Percentiles rank a stretch among this genome's conserved stretches.
These are phyloP conservation scores for Mrakia frigida DNA, from an alignment of 768 basidiomycete species.

Conservation along the genomic window DNA sequence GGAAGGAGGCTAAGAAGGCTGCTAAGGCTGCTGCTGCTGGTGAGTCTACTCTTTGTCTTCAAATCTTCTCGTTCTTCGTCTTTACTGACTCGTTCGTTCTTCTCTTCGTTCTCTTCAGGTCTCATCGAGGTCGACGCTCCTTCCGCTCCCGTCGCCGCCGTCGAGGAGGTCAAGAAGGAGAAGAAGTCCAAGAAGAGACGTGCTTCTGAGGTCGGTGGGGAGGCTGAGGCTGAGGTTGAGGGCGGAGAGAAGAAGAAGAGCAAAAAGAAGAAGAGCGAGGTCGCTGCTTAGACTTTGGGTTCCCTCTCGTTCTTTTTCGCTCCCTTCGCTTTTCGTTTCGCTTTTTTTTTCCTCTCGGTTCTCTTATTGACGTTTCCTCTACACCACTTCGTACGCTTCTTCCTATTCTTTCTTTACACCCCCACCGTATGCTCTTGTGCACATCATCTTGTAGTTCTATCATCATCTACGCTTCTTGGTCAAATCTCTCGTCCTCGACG, in stretches of 20 bases:
- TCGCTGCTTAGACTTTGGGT: conserved; percentile 15
- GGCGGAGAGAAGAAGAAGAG: conserved; percentile 41
- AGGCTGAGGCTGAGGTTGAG: conserved; percentile 34
- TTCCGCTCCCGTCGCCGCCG: background rate
- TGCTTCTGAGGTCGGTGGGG: conserved; percentile 38
- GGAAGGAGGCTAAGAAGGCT: conserved; percentile 48
- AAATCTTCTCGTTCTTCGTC: background rate
- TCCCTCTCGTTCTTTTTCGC: conserved; percentile 28
- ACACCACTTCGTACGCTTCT: background rate
- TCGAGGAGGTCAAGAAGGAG: conserved; percentile 32
- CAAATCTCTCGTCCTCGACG: too few relatives aligned
- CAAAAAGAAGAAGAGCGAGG: conserved; percentile 45
- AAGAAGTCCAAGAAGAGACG: conserved; percentile 47
- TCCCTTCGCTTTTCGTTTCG: conserved; percentile 37
- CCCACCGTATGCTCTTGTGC: background rate
- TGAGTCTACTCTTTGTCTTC: background rate
- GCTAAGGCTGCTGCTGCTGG: conserved; percentile 34
- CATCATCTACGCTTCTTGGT: background rate
- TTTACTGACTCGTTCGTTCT: background rate
- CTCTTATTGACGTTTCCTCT: background rate
- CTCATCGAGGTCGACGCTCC: background rate
- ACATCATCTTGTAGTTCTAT: conserved; percentile 6
- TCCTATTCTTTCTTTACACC: background rate
- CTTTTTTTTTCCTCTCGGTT: conserved; percentile 41
- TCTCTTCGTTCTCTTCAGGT: background rate